phyloP scores from a whole-genome alignment of 768 basidiomycete genomes.

The Clathrus columnatus region DNA sequence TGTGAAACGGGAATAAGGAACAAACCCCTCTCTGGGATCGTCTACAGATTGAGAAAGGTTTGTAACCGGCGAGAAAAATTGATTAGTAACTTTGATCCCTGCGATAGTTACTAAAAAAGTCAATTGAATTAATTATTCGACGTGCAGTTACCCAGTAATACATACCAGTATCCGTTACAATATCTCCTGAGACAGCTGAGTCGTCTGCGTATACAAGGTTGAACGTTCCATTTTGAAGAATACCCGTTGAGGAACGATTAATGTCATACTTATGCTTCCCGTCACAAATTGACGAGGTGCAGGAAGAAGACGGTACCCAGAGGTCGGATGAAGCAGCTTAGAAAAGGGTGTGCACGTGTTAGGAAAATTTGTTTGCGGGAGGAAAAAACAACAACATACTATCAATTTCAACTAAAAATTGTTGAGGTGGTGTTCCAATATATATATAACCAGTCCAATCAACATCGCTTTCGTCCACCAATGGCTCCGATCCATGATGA shows the following conservation, averaged over 20 bases:
- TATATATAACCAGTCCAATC: not conserved
- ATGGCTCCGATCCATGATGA: not conserved
- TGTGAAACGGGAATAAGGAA: not conserved
- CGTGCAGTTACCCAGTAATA: not conserved
- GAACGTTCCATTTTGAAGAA: slow-evolving; percentile 22
- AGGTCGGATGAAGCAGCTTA: slow-evolving; percentile 25
- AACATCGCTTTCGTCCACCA: not conserved
- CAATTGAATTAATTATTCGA: too few species aligned
- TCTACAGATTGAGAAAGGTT: slow-evolving; percentile 10
- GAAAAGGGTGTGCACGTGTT: not conserved
- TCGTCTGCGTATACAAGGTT: slow-evolving; percentile 35
- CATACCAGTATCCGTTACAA: slow-evolving; percentile 29
- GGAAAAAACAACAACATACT: not conserved
- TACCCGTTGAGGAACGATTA: slow-evolving; percentile 22
- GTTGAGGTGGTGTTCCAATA: not conserved
- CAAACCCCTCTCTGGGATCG: not conserved
- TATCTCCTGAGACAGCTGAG: slow-evolving; percentile 26
- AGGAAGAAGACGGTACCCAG: slow-evolving; percentile 26
- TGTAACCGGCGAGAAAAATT: slow-evolving; percentile 18
- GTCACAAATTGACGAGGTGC: slow-evolving; percentile 15
- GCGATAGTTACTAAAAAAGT: slow-evolving; percentile 1
- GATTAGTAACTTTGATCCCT: slow-evolving; percentile 14
- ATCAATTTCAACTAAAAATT: not conserved
- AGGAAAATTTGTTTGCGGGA: not conserved
- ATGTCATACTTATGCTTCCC: slow-evolving; percentile 23